Evolutionary conservation across 345 rosid species (phyloP), one percentile per base, ranked within the genome.

Genomic region (Raphanus sativus): DNA sequence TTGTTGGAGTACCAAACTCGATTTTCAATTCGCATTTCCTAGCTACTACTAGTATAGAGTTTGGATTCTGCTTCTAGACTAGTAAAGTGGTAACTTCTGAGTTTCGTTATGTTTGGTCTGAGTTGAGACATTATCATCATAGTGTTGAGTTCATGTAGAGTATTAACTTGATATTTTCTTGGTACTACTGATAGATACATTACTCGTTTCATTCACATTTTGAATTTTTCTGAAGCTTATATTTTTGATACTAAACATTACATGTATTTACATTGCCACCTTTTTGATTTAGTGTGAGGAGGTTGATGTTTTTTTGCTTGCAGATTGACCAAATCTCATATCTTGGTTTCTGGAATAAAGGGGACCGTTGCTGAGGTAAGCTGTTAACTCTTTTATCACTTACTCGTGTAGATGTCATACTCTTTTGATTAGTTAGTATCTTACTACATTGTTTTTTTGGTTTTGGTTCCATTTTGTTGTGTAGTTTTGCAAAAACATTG

Each of bases 401-500:
- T 11, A 9, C 0, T 40, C 11, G 21, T 13, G 3, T 40, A 10
- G 13, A 40, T 40, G 48, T 40, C 48, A 40, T 28, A 21, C 21
- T 21, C 21, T 21, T 21, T 21, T 21, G 0, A 21, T 21, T 21
- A 21, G 21, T 21, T 21, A 21, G 21, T 21, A 21, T 21, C 21
- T 21, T 21, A 21, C 21, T 21, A 21, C 21, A 21, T 21, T 21
- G 21, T 28, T 28, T 3, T 28, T 28, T 28, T 42, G n/a, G n/a
- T 1, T 48, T 58, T 26, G 52, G 4, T 21, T 67, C 52, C 24
- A 62, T 67, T 5, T 10, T 52, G 62, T 25, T 72, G 83, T 17
- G 56, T 83, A 95, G 99, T 92, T 95, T 83, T 95, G 98, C 88
- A 95, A 95, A 87, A 95, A 95, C 83, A 87, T 95, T 75, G 99